Percentiles rank a stretch among this genome's conserved stretches.
These are phyloP conservation scores for Phytophthora pistaciae DNA, from an alignment of 352 stramenopile species.

Conservation along the genomic window DNA sequence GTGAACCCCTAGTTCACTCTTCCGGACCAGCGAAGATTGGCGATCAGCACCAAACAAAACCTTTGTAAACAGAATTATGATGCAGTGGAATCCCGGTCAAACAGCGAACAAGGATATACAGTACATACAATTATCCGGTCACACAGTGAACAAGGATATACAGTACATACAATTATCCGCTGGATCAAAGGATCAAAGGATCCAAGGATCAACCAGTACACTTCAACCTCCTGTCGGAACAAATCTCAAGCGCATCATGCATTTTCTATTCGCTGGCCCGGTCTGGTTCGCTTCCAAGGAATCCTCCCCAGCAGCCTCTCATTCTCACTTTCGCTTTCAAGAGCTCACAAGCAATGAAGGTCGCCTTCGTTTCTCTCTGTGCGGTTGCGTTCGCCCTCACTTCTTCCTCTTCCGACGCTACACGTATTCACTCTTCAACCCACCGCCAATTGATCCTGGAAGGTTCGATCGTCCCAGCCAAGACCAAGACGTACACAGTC, in stretches of 20 bases:
- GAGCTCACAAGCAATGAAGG: background rate
- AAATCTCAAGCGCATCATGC: constrained; percentile 3
- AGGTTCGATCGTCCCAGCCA: background rate
- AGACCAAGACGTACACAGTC: background rate
- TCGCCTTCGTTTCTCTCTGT: background rate
- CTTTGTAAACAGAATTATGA: no score
- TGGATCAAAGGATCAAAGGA: background rate
- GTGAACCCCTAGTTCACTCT: no score
- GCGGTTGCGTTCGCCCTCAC: background rate
- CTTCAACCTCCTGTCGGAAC: background rate
- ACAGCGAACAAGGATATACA: no score
- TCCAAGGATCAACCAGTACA: no score
- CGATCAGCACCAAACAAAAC: no score
- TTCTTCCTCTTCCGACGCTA: background rate
- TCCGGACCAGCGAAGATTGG: no score
- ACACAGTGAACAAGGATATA: no score
- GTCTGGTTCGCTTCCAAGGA: background rate
- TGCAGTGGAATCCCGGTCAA: no score
- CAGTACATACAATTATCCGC: no score
- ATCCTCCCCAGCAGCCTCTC: background rate
- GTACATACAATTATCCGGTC: no score
- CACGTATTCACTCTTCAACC: background rate
- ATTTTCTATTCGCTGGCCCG: background rate
- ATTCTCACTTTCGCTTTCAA: background rate
- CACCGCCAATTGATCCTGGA: background rate